phyloP scores from a whole-genome alignment of 768 basidiomycete species.

The Lactarius deliciosus region DNA sequence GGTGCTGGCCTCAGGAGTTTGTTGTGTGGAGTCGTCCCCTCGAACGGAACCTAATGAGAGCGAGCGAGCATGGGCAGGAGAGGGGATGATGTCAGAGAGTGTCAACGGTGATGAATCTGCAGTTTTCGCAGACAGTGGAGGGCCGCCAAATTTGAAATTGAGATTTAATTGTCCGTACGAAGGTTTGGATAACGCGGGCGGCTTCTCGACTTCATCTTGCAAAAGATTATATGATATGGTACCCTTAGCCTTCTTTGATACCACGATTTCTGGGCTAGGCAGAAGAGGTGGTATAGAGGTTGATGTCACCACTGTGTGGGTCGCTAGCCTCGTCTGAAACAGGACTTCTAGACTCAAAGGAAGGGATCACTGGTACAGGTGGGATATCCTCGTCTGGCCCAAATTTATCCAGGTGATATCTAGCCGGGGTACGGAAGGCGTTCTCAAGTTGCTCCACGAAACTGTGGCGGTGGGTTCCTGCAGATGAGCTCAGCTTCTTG shows the following conservation, averaged over 20 bases:
- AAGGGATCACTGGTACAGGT: constrained; percentile 53
- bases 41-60: constrained; percentile 46
- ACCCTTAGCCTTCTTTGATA: constrained; percentile 8
- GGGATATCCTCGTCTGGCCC: constrained; percentile 45
- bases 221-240: constrained; percentile 7
- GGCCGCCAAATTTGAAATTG: constrained; percentile 75
- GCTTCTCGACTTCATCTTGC: constrained; percentile 24
- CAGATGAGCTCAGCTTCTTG: constrained; percentile 64
- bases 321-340: constrained; percentile 27
- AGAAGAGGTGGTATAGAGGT: constrained; percentile 15
- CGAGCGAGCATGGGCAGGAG: constrained; percentile 51
- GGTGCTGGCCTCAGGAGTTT: constrained; percentile 31
- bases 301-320: not conserved
- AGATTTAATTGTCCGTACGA: constrained; percentile 69
- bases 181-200: constrained; percentile 39
- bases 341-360: constrained; percentile 24
- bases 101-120: constrained; percentile 46
- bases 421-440: constrained; percentile 76
- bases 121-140: constrained; percentile 29
- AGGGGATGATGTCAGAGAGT: constrained; percentile 75
- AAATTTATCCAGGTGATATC: constrained; percentile 54
- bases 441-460: constrained; percentile 81
- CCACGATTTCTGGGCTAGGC: constrained; percentile 27
- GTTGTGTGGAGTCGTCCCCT: constrained; percentile 36
- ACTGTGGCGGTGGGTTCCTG: constrained; percentile 64